Conservation (phyloP, 306 rosid genomes). For the Abrus pulchellus region DNA sequence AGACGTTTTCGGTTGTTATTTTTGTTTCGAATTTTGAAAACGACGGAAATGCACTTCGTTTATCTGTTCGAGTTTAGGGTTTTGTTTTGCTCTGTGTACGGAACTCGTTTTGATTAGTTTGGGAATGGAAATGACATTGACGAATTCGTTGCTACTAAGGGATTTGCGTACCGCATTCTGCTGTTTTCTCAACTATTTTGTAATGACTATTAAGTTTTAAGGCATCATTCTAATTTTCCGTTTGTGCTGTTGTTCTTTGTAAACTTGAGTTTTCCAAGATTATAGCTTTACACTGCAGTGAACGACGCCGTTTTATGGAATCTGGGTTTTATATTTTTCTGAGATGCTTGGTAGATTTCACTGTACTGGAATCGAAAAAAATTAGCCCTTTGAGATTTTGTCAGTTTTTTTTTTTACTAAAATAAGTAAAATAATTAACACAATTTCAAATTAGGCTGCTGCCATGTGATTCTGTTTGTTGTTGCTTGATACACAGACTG, state of each 20-base stretch:
- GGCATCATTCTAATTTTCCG: background rate
- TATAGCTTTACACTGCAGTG: background rate
- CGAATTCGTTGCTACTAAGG: background rate
- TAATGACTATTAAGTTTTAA: background rate
- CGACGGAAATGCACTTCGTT: constrained; percentile 39
- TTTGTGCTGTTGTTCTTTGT: background rate
- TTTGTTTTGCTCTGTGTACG: constrained; percentile 46
- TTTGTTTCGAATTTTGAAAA: background rate
- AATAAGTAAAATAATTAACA: background rate
- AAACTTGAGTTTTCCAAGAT: background rate
- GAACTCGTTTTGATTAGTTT: background rate
- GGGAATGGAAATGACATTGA: background rate
- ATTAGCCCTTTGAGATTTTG: background rate
- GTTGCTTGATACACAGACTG: constrained; percentile 4
- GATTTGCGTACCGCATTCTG: constrained; percentile 9
- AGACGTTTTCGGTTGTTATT: background rate
- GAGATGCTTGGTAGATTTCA: background rate
- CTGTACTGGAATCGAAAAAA: background rate
- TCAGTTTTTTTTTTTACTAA: background rate
- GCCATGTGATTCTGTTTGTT: background rate
- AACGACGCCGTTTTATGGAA: background rate
- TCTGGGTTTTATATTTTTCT: background rate
- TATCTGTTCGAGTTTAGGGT: constrained; percentile 52
- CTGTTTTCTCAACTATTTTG: background rate
- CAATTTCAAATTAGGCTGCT: background rate